Evolutionary conservation across 148 eudicot genomes (phyloP).

Genomic region (Limonium bicolor): DNA sequence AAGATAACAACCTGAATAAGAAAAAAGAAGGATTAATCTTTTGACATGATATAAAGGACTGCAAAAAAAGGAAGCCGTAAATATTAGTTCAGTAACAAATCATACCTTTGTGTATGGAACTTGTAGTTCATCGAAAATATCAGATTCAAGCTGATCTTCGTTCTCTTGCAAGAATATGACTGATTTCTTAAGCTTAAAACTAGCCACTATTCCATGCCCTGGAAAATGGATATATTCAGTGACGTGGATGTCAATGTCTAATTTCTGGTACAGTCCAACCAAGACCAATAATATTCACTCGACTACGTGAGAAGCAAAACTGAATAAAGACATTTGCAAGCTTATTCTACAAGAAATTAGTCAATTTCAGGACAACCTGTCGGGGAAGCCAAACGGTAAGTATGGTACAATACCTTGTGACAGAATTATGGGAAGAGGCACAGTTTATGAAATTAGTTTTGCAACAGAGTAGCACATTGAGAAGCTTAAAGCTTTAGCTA

Average conservation of each 20-base stretch:
- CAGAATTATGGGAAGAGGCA: too few species aligned
- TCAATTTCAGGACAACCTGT: too few species aligned
- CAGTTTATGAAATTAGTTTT: too few species aligned
- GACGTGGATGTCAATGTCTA: neutral
- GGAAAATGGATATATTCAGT: slow-evolving; percentile 3
- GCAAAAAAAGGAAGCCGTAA: slow-evolving; percentile 5
- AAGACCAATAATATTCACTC: neutral
- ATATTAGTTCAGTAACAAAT: too few species aligned
- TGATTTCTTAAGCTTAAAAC: slow-evolving; percentile 55
- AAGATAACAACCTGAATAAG: slow-evolving; percentile 45
- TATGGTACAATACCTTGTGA: too few species aligned
- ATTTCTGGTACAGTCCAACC: neutral
- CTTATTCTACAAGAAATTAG: too few species aligned
- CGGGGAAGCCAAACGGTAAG: too few species aligned
- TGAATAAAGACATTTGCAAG: too few species aligned
- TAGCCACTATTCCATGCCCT: slow-evolving; percentile 79
- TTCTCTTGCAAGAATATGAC: slow-evolving; percentile 44
- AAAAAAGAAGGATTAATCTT: too few species aligned
- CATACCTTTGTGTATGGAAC: slow-evolving; percentile 47
- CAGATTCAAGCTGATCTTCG: slow-evolving; percentile 36
- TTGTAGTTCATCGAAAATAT: slow-evolving; percentile 56
- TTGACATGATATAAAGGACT: slow-evolving; percentile 2
- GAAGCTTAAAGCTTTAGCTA: too few species aligned
- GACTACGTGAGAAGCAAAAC: too few species aligned
- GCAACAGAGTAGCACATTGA: too few species aligned